A percentile compares a stretch with the other conserved stretches of the same genome.
Evolutionary conservation across 2,329 filamentous ascomycete genomes (phyloP).

Genomic region (Fusarium siculi): DNA sequence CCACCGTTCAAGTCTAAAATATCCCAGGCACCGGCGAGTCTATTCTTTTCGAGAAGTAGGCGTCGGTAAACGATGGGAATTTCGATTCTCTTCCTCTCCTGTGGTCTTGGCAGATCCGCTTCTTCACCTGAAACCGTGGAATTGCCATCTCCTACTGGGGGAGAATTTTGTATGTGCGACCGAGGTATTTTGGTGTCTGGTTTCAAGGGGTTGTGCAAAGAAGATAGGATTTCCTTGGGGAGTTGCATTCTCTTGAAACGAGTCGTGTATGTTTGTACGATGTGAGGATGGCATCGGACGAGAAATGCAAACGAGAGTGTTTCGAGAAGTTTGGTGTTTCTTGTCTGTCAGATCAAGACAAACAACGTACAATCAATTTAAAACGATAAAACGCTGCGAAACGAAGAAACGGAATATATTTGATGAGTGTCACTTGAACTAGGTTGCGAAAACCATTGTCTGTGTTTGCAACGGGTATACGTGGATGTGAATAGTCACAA

Average conservation of each 20-base stretch:
- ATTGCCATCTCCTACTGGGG: constrained; percentile 29
- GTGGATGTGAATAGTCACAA: background rate
- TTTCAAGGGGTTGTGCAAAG: constrained; percentile 20
- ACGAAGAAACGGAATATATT: background rate
- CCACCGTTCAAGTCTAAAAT: background rate
- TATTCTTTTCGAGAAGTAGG: constrained; percentile 13
- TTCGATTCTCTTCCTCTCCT: background rate
- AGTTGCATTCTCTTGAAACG: constrained; percentile 22
- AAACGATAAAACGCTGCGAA: background rate
- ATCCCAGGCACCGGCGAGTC: background rate
- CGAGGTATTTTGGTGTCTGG: background rate
- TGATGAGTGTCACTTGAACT: background rate
- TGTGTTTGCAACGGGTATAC: background rate
- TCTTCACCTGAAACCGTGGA: constrained; percentile 33
- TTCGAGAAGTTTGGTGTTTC: constrained; percentile 24
- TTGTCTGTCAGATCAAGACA: background rate
- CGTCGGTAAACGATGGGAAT: background rate
- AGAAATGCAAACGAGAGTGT: constrained; percentile 17
- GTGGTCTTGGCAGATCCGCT: constrained; percentile 2
- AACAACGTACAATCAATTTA: background rate
- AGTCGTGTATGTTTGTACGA: background rate
- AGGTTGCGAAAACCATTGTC: background rate
- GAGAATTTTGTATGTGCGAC: constrained; percentile 14
- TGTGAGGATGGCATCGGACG: background rate
- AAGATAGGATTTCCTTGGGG: background rate